Percentiles rank a stretch among this genome's conserved stretches.
Evolutionary conservation across 768 basidiomycete genomes (phyloP).

Genomic region (Daedalea quercina): DNA sequence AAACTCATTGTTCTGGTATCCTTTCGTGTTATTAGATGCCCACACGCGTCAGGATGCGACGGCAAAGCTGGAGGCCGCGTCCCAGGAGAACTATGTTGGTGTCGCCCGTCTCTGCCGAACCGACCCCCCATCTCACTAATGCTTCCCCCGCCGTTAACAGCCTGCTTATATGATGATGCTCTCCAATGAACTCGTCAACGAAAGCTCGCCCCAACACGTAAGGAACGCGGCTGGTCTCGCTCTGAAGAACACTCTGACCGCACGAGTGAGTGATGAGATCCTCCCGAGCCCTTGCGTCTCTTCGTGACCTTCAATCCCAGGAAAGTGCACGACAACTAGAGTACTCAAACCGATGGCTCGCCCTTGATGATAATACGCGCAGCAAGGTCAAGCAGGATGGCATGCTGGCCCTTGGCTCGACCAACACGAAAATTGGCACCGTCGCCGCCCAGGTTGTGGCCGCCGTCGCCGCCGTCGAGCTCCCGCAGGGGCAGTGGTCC

Average conservation of each 20-base stretch:
- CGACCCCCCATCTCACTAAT: not conserved
- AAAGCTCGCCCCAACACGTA: constrained; percentile 60
- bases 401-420: constrained; percentile 75
- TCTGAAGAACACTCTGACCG: constrained; percentile 90
- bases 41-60: constrained; percentile 89
- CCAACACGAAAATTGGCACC: constrained; percentile 63
- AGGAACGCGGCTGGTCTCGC: constrained; percentile 96
- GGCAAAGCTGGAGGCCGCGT: constrained; percentile 79
- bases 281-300: constrained; percentile 8
- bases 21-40: constrained; percentile 50
- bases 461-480: constrained; percentile 89
- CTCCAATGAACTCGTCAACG: constrained; percentile 76
- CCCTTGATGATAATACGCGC: constrained; percentile 60
- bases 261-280: constrained; percentile 56
- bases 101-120: constrained; percentile 13
- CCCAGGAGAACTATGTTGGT: constrained; percentile 86
- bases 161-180: constrained; percentile 92
- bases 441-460: constrained; percentile 93
- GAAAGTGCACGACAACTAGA: constrained; percentile 70
- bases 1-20: constrained; percentile 14
- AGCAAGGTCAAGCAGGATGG: constrained; percentile 84
- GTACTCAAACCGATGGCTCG: constrained; percentile 75
- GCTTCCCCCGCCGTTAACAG: constrained; percentile 35
- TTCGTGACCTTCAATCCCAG: constrained; percentile 34
- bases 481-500: constrained; percentile 83